Percentiles rank a stretch among this genome's conserved stretches.
Conservation (phyloP, 306 rosid species). For the Vachellia collinsii region DNA sequence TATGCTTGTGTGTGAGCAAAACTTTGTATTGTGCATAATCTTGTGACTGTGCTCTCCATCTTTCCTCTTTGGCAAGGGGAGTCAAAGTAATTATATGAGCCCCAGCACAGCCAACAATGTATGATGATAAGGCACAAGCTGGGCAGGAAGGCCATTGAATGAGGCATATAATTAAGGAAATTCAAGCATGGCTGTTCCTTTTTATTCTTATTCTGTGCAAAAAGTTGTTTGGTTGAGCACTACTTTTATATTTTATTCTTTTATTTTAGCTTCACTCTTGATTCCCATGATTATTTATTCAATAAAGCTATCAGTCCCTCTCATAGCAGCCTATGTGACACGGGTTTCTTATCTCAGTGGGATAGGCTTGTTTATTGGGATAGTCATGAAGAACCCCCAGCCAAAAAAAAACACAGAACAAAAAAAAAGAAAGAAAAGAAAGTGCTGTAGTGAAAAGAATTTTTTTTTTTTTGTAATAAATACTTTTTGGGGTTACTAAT, state of each 20-base stretch:
- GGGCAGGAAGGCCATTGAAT: neutral
- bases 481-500: neutral
- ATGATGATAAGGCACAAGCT: neutral
- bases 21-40: neutral
- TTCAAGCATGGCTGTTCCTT: neutral
- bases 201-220: neutral
- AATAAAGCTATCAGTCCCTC: neutral
- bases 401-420: neutral
- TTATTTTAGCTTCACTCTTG: neutral
- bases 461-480: neutral
- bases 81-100: neutral
- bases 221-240: slow-evolving; percentile 14
- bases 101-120: slow-evolving; percentile 2
- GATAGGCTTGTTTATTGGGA: neutral
- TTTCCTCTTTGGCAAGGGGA: slow-evolving; percentile 3
- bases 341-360: neutral
- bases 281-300: neutral
- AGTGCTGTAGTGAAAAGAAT: neutral
- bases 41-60: slow-evolving; percentile 5
- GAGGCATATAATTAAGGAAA: neutral
- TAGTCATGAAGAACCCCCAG: neutral
- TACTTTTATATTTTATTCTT: neutral
- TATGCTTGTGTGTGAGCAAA: slow-evolving; percentile 15
- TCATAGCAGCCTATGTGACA: neutral
- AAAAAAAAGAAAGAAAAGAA: neutral